phyloP scores from a whole-genome alignment of 108 stramenopile species.

The Cylindrotheca closterium region DNA sequence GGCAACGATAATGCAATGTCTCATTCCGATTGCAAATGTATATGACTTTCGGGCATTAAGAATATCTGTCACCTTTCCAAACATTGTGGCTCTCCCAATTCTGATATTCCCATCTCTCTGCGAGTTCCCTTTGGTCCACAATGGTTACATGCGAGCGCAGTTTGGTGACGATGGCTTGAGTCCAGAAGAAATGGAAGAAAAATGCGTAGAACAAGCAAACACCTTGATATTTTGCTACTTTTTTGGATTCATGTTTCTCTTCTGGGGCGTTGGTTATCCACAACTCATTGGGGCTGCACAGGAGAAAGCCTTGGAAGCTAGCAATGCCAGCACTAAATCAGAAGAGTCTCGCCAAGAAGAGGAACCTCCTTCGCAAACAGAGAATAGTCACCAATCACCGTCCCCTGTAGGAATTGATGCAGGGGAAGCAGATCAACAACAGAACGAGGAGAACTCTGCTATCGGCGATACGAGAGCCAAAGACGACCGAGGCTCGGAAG shows the following conservation, averaged over 20 bases:
- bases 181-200: slow-evolving; percentile 1
- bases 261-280: slow-evolving; percentile 62
- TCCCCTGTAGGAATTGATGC: not conserved
- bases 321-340: not conserved
- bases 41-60: slow-evolving; percentile 54
- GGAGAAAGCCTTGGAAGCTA: not conserved
- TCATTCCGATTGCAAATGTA: slow-evolving; percentile 11
- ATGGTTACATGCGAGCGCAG: slow-evolving; percentile 25
- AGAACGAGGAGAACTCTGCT: not conserved
- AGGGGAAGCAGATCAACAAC: not conserved
- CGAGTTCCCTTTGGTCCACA: slow-evolving; percentile 64
- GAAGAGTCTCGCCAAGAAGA: not conserved
- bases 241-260: slow-evolving; percentile 60
- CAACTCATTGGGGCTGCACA: slow-evolving; percentile 33
- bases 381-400: not conserved
- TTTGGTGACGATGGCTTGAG: not conserved
- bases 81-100: slow-evolving; percentile 74
- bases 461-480: not conserved
- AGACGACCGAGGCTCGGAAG: not conserved
- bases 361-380: not conserved
- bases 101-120: slow-evolving; percentile 76
- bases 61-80: slow-evolving; percentile 68
- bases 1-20: slow-evolving; percentile 45
- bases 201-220: slow-evolving; percentile 55
- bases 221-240: slow-evolving; percentile 77